Conservation (phyloP, 176 grass and related monocot genomes). For the Musa troglodytarum region DNA sequence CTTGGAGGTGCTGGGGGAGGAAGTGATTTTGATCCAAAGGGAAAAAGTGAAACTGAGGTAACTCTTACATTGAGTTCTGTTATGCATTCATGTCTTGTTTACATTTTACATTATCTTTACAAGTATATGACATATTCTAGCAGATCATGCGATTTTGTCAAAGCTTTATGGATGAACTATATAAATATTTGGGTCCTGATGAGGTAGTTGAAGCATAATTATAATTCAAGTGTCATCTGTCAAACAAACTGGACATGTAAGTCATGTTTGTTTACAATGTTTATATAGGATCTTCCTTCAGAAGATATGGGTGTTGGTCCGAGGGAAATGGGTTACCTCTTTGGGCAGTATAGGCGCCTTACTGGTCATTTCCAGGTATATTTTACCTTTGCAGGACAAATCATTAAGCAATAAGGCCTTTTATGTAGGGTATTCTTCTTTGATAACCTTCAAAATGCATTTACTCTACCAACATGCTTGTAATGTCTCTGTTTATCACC, state of each 20-base stretch:
- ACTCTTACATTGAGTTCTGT: conserved; percentile 3
- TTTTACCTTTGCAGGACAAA: neutral
- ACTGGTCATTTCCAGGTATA: conserved; percentile 96
- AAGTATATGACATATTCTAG: conserved; percentile 20
- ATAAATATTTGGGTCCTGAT: conserved; percentile 93
- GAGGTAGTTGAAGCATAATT: conserved; percentile 36
- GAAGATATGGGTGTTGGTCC: conserved; percentile 96
- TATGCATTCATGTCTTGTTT: neutral
- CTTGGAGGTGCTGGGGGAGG: conserved; percentile 94
- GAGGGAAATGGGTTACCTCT: conserved; percentile 95
- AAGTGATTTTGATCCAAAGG: conserved; percentile 99
- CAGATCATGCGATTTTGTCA: conserved; percentile 99
- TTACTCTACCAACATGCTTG: too few species aligned
- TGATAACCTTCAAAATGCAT: too few species aligned
- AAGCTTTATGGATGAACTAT: conserved; percentile 98
- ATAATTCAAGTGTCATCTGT: conserved; percentile 3
- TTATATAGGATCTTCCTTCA: conserved; percentile 72
- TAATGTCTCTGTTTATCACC: too few species aligned
- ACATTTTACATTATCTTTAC: neutral
- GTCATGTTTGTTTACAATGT: conserved; percentile 3
- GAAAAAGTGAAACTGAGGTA: conserved; percentile 96
- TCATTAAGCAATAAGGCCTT: too few species aligned
- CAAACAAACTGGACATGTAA: neutral
- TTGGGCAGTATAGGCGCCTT: conserved; percentile 97
- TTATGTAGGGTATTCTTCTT: too few species aligned